These are phyloP conservation scores for Hysterium pulicare DNA, from an alignment of 2,329 filamentous ascomycete species.

Conservation along the genomic window DNA sequence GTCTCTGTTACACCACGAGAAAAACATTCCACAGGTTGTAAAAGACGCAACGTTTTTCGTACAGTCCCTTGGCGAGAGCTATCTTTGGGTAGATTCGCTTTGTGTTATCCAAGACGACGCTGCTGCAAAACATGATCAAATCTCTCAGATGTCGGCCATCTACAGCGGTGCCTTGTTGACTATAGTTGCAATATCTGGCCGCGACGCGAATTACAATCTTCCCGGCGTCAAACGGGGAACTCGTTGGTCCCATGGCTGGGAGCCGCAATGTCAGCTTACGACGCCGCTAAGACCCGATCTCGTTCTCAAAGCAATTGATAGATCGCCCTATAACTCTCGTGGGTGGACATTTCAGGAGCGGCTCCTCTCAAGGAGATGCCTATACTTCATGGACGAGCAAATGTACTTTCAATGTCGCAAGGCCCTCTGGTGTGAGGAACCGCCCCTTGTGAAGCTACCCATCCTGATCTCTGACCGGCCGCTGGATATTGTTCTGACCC, in stretches of 20 bases:
- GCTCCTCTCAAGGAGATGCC: not conserved
- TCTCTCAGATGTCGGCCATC: constrained; percentile 4
- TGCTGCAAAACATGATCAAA: constrained; percentile 1
- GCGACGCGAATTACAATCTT: not conserved
- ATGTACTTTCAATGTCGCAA: constrained; percentile 2
- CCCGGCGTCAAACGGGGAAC: not conserved
- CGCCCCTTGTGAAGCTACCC: not conserved
- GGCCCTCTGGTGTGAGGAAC: not conserved
- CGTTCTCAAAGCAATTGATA: constrained; percentile 8
- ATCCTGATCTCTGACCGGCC: not conserved
- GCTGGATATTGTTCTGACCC: not conserved
- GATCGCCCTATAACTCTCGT: constrained; percentile 29
- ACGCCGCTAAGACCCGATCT: not conserved
- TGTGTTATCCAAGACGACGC: constrained; percentile 6
- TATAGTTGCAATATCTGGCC: not conserved
- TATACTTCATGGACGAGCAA: not conserved
- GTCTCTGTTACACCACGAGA: not conserved
- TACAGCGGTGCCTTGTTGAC: constrained; percentile 3
- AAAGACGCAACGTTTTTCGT: not conserved
- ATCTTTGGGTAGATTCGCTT: constrained; percentile 5
- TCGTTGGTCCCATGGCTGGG: not conserved
- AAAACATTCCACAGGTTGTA: not conserved
- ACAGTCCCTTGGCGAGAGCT: not conserved
- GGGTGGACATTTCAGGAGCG: constrained; percentile 4
- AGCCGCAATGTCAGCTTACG: not conserved